Base-by-base conservation (phyloP, 2,329 filamentous ascomycete genomes). In the Diaporthe citri region DNA sequence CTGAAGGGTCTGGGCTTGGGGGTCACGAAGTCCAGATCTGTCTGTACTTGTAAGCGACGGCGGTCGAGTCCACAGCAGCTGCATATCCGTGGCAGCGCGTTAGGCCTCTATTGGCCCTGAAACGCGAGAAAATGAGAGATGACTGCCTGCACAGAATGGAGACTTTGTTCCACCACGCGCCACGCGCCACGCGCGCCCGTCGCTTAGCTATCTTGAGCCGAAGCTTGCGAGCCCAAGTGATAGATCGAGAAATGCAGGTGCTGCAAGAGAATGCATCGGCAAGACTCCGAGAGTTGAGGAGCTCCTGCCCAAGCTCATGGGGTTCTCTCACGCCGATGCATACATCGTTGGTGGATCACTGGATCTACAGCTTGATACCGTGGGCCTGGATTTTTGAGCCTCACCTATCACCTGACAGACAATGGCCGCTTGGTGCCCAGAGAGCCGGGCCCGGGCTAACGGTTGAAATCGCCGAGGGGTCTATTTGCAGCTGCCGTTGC, bases 181-280 rank as follows among this genome's bases (percentile, higher is more conserved):
- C 41, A 52, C 34, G 48, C 64, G 64, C 64, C 56, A 60, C 56
- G 34, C 56, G 36, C 34, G 46, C 46, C n/a, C 43, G 34, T 52
- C n/a, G 34, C 46, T 55, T 55, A 41, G 34, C 46, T 31, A 13
- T 55, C 34, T 28, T 9, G 64, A 28, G 48, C 36, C 64, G 48
- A 69, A 31, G 48, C 48, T 69, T 69, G 64, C 64, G 64, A 69
- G 64, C 4, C 48, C 31, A 69, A 55, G 34, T 51, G 64, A 55
- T 22, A 69, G 64, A 28, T 55, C 48, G 17, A 28, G 34, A 55
- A 69, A 55, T 41, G 43, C 64, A 69, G 34, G 34, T 39, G 48
- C n/a, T n/a, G 48, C 64, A 69, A 41, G 9, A 31, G 34, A n/a
- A 41, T 22, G 5, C 48, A 55, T 69, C 64, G 64, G 48, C 64